Conservation (phyloP, 257 asterid species). For the Jaltomata sinuosa region DNA sequence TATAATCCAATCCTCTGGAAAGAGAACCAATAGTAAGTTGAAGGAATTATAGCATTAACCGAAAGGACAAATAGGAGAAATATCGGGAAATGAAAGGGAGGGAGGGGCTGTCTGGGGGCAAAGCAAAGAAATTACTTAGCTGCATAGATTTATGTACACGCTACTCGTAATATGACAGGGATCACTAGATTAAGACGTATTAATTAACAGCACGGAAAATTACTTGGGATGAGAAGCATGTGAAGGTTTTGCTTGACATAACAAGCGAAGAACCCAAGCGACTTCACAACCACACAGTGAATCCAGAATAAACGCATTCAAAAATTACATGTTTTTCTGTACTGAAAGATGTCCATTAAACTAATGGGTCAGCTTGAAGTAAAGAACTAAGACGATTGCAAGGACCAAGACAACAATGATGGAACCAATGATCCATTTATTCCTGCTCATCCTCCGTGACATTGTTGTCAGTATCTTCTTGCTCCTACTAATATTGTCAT, state of each 20-base stretch:
- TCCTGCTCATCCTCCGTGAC: constrained; percentile 9
- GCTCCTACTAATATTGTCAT: constrained; percentile 9
- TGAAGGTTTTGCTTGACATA: not conserved
- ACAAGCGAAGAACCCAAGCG: not conserved
- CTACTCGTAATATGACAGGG: not conserved
- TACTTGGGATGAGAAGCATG: not conserved
- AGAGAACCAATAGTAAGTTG: not conserved
- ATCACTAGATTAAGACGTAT: not conserved
- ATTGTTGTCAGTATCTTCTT: constrained; percentile 4
- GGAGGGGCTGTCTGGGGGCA: not conserved
- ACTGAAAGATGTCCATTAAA: not conserved
- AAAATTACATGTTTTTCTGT: not conserved
- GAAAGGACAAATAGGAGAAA: not conserved
- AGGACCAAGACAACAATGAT: not conserved
- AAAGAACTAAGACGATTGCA: constrained; percentile 1
- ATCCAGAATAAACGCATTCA: not conserved
- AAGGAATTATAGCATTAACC: not conserved
- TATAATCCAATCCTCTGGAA: not conserved
- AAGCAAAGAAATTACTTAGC: not conserved
- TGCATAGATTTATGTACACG: not conserved
- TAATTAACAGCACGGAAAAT: too few species aligned
- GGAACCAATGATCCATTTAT: constrained; percentile 4
- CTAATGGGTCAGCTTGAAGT: not conserved
- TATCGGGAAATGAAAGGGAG: not conserved
- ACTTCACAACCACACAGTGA: not conserved